A percentile compares a stretch with the other conserved stretches of the same genome.
These are phyloP conservation scores for Trapa incisa DNA, from an alignment of 345 rosid species.

Conservation along the genomic window DNA sequence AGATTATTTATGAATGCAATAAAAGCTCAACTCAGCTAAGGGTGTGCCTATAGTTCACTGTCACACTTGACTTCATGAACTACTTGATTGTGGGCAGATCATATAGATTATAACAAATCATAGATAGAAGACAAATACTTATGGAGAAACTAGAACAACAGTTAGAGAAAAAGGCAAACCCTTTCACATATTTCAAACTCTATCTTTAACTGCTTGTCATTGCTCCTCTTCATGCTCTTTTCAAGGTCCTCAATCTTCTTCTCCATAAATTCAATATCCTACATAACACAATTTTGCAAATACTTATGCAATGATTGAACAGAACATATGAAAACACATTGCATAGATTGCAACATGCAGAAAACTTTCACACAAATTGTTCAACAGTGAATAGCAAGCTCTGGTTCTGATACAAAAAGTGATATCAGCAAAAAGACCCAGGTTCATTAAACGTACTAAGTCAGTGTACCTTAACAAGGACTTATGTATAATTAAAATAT, in stretches of 20 bases:
- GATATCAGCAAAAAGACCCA: neutral
- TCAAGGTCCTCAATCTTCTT: conserved; percentile 77
- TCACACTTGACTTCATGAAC: neutral
- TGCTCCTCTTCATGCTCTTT: conserved; percentile 99
- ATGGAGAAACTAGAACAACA: neutral
- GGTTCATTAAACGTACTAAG: neutral
- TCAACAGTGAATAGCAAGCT: neutral
- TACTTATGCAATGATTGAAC: neutral
- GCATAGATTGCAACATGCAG: neutral
- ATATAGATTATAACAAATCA: neutral
- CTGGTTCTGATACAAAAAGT: neutral
- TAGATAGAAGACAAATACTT: neutral
- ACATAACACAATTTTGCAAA: conserved; percentile 1
- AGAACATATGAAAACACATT: neutral
- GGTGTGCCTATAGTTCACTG: neutral
- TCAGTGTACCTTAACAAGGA: neutral
- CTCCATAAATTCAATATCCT: conserved; percentile 86
- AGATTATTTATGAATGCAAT: too few species aligned
- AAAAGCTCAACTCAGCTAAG: neutral
- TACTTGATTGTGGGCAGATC: neutral
- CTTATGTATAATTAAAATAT: neutral
- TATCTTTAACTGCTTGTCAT: conserved; percentile 78
- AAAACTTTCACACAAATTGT: neutral
- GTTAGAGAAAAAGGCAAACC: conserved; percentile 24
- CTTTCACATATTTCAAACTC: conserved; percentile 54